Conservation (phyloP, 148 eudicot species). For the Heliamphora exappendiculata region DNA sequence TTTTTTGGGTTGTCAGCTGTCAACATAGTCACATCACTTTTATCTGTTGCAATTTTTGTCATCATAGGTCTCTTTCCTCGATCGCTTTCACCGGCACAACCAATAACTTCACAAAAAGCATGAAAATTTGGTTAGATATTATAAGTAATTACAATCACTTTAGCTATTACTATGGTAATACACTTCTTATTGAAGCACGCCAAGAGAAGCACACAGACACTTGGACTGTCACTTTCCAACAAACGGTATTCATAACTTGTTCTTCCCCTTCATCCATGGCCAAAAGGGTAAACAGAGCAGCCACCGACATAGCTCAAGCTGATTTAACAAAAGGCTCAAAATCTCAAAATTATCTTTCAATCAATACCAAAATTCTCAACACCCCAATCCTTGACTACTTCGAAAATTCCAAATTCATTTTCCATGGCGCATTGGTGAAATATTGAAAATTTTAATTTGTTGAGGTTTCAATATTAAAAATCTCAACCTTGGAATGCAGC, state of each 20-base stretch:
- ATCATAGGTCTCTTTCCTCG: constrained; percentile 93
- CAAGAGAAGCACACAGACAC: not conserved
- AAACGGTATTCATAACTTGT: not conserved
- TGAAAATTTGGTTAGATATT: constrained; percentile 14
- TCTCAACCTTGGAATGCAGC: not conserved
- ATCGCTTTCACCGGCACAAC: constrained; percentile 74
- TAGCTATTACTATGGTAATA: not conserved
- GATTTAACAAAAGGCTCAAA: not conserved
- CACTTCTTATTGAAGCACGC: not conserved
- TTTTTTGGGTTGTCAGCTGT: constrained; percentile 89
- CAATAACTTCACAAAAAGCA: constrained; percentile 50
- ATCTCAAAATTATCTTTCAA: no score
- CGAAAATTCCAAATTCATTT: not conserved
- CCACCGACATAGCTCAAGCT: not conserved
- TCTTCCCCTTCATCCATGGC: not conserved
- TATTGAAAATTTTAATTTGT: not conserved
- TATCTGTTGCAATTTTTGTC: constrained; percentile 88
- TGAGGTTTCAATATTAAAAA: not conserved
- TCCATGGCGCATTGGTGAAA: not conserved
- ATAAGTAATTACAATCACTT: not conserved
- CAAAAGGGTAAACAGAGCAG: not conserved
- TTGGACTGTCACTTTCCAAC: not conserved
- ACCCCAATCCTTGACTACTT: not conserved
- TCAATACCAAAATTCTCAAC: not conserved
- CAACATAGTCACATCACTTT: constrained; percentile 89